phyloP scores from a whole-genome alignment of 768 basidiomycete genomes.

The Pisolithus marmoratus region DNA sequence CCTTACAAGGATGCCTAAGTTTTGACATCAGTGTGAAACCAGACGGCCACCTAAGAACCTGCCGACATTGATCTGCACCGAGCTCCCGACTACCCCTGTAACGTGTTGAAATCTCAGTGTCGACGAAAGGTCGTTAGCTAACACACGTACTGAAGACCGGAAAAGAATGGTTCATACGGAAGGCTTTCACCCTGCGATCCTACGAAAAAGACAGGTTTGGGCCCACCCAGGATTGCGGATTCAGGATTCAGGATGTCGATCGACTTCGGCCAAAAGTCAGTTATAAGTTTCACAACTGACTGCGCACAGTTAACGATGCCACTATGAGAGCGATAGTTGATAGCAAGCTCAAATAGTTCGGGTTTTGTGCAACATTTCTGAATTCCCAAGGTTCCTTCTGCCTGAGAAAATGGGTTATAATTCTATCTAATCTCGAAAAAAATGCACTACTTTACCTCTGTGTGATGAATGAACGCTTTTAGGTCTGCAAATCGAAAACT shows the following conservation, averaged over 20 bases:
- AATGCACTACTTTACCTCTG: constrained; percentile 38
- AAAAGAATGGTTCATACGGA: constrained; percentile 52
- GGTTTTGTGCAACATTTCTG: constrained; percentile 2
- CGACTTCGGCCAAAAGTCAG: constrained; percentile 55
- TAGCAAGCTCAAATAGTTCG: constrained; percentile 44
- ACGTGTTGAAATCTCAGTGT: constrained; percentile 4
- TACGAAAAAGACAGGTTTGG: constrained; percentile 53
- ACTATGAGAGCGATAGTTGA: constrained; percentile 62
- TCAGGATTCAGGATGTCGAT: constrained; percentile 58
- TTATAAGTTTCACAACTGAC: constrained; percentile 22
- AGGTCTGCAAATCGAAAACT: constrained; percentile 63
- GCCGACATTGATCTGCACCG: constrained; percentile 58
- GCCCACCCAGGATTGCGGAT: constrained; percentile 46
- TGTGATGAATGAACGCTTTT: constrained; percentile 52
- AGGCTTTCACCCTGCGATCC: constrained; percentile 39
- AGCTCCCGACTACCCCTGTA: constrained; percentile 50
- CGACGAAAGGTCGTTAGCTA: neutral
- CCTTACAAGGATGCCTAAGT: constrained; percentile 63
- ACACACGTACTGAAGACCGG: constrained; percentile 37
- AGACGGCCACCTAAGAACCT: neutral
- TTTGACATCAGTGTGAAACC: neutral
- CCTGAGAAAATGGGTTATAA: constrained; percentile 3
- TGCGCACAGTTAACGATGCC: constrained; percentile 65
- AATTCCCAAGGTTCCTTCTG: constrained; percentile 2
- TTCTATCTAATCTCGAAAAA: neutral